Evolutionary conservation across 2,329 filamentous ascomycete species (phyloP), one percentile per base, ranked within the genome.

Genomic region (Neopestalotiopsis rosae): DNA sequence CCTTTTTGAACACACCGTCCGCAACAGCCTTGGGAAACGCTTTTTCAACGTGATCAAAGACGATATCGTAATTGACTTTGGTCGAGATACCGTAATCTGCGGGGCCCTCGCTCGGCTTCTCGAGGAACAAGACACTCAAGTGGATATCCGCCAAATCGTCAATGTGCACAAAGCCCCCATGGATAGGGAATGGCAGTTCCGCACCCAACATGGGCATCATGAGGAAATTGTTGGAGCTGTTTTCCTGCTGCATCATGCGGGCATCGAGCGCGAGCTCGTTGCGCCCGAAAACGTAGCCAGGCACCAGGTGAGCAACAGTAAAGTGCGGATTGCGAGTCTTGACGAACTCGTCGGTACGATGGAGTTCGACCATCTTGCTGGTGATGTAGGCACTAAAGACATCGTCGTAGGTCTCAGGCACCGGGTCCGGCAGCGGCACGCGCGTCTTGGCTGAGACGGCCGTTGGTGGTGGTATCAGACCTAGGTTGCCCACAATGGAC

Each of bases 221-320:
- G 20, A 76, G 66, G 45, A 76, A 72, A 62, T 73, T 75, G 66
- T 77, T 77, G 24, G 76, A 75, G 69, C 75, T 77, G 66, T 76
- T 76, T n/a, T 71, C 68, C 5, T 70, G 38, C 20, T 66, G 70
- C 73, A 76, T 75, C 70, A 71, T 72, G 0, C 10, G 61, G 20
- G 74, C 62, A 63, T 75, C 69, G 28, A 74, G 74, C 9, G 66
- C 70, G 0, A 75, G 71, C 69, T 76, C 75, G 58, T 78, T 76
- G 42, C 75, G 72, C 1, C 76, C 76, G 62, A 77, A 77, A 6
- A 74, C 69, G 64, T 74, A 76, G 4, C 76, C 76, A 7, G 75
- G 76, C 1, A 75, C n/a, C 2, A 78, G 71, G 20, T 76, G 71
- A 1, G 73, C 72, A 49, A 78, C 49, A 20, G 69, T 71, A 58